Conservation (phyloP, 2,329 filamentous ascomycete genomes). For the Monascus ruber region DNA sequence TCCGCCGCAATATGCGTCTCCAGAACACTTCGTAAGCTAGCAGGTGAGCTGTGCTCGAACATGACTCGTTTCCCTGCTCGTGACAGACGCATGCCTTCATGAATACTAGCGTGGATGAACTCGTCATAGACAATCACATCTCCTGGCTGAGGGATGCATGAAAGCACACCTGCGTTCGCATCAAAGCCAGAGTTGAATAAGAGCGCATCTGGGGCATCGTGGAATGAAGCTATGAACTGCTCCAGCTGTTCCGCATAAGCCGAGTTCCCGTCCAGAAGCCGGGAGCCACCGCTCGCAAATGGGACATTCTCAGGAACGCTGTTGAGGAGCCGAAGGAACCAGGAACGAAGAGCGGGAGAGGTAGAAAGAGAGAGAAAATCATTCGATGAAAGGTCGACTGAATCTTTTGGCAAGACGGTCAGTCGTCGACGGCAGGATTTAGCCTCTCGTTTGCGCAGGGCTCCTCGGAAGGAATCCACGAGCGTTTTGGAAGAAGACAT, state of each 20-base stretch:
- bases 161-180: slow-evolving; percentile 54
- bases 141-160: slow-evolving; percentile 46
- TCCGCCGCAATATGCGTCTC: slow-evolving; percentile 18
- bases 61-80: slow-evolving; percentile 37
- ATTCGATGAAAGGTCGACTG: slow-evolving; percentile 53
- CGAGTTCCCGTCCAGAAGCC: slow-evolving; percentile 56
- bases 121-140: slow-evolving; percentile 63
- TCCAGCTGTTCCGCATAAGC: slow-evolving; percentile 50
- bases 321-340: slow-evolving; percentile 39
- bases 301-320: slow-evolving; percentile 24
- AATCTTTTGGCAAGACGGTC: slow-evolving; percentile 32
- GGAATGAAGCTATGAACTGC: slow-evolving; percentile 46
- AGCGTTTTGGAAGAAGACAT: slow-evolving; percentile 11
- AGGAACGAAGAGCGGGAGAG: slow-evolving; percentile 34
- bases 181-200: slow-evolving; percentile 57
- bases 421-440: slow-evolving; percentile 37
- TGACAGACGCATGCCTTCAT: slow-evolving; percentile 62
- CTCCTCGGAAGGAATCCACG: slow-evolving; percentile 16
- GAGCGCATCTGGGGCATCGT: slow-evolving; percentile 46
- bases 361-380: slow-evolving; percentile 52
- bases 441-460: slow-evolving; percentile 28
- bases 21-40: slow-evolving; percentile 28
- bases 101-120: slow-evolving; percentile 64
- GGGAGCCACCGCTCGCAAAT: slow-evolving; percentile 48
- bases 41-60: slow-evolving; percentile 39